Conservation (phyloP, 306 rosid genomes). For the Malus sylvestris region DNA sequence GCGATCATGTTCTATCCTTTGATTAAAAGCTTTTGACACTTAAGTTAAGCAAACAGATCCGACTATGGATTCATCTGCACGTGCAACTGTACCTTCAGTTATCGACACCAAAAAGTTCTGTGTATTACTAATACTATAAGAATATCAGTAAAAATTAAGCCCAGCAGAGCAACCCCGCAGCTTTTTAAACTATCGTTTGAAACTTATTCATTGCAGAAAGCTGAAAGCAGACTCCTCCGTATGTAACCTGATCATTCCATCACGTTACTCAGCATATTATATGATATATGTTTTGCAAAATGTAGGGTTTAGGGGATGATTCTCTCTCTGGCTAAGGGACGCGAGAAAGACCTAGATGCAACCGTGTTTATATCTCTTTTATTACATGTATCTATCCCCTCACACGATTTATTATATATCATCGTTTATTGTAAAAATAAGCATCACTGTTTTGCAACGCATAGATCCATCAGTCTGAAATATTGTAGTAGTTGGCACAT, state of each 20-base stretch:
- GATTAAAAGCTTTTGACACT: neutral
- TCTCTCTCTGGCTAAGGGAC: neutral
- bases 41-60: neutral
- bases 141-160: neutral
- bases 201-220: neutral
- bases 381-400: no score
- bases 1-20: neutral
- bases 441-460: neutral
- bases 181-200: neutral
- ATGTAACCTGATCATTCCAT: slow-evolving; percentile 2
- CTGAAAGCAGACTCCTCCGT: neutral
- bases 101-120: neutral
- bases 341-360: neutral
- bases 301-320: neutral
- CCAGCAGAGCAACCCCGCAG: neutral
- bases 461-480: neutral
- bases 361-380: no score
- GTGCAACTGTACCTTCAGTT: neutral
- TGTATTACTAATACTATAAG: neutral
- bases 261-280: neutral
- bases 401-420: neutral
- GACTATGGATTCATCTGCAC: neutral
- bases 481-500: neutral
- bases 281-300: neutral
- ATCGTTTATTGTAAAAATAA: neutral